Percentiles rank a stretch among this genome's conserved stretches.
phyloP scores from a whole-genome alignment of 805 yeast genomes.

The Tetrapisispora nanseiensis region DNA sequence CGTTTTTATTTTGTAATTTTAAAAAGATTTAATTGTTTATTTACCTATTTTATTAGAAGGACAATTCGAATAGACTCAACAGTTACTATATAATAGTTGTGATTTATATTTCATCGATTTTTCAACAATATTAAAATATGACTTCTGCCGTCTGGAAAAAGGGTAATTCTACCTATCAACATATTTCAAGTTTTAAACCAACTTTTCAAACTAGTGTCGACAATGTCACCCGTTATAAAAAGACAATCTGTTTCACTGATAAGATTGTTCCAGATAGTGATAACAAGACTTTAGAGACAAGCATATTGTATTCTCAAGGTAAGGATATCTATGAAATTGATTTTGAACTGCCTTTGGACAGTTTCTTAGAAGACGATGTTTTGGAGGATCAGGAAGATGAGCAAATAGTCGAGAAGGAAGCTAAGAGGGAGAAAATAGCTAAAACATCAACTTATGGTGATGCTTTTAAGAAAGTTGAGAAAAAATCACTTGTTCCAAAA shows the following conservation, averaged over 20 bases:
- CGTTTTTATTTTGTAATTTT: no score
- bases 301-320: conserved; percentile 25
- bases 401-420: neutral
- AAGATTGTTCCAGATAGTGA: conserved; percentile 25
- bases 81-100: no score
- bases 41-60: no score
- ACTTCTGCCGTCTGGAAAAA: conserved; percentile 2
- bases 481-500: conserved; percentile 12
- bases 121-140: neutral
- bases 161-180: conserved; percentile 13
- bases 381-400: conserved; percentile 9
- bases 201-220: conserved; percentile 29
- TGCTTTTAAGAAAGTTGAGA: conserved; percentile 44
- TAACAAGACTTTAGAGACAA: conserved; percentile 20
- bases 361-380: conserved; percentile 13
- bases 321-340: conserved; percentile 26
- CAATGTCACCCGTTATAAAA: conserved; percentile 14
- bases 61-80: no score
- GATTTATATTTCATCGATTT: no score
- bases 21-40: no score
- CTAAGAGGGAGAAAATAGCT: neutral
- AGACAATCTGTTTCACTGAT: conserved; percentile 21
- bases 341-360: conserved; percentile 22
- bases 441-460: conserved; percentile 59
- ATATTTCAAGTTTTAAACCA: conserved; percentile 30